Evolutionary conservation across 352 stramenopile species (phyloP), one percentile per base, ranked within the genome.

Genomic region (Globisporangium camurandrum): DNA sequence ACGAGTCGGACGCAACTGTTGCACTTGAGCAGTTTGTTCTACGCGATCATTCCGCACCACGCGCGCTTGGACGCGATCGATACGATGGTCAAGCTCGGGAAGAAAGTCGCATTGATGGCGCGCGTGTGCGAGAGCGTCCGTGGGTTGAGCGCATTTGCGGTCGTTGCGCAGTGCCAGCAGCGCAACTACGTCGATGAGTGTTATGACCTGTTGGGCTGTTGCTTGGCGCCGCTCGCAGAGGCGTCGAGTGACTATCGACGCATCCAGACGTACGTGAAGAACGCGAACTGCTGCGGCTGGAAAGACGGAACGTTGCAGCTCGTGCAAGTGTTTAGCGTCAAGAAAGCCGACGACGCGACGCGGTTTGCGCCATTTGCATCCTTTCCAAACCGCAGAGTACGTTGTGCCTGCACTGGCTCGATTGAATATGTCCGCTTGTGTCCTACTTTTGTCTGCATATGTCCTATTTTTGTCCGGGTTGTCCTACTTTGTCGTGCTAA

Each of bases 201-300:
- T 53, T 83, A 84, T 47, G 54, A 65, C 26, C 56, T 74, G 17
- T 59, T 85, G 48, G 64, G 78, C 11, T 86, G 73, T 44, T 54
- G 64, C 7, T 57, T 88, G 40, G 47, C 69, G 12, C 73, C 73
- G 26, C 40, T 88, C 33, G 57, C 58, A 19, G 64, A 64, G 23
- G 59, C 59, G 26, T 64, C 72, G 30, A 56, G 59, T 12, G 76
- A 84, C 61, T 84, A 67, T 56, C 62, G 62, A 28, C 64, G 76
- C 39, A 75, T 87, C 56, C 61, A 84, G 54, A 69, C 73, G 48
- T 87, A 87, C 51, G 66, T 87, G 38, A 73, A 67, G 46, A 85
- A 85, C 50, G 85, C 75, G 26, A 83, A 70, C 57, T 87, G 75
- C 62, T 87, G 75, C 37, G 66, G 71, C 36, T 66, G 65, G 33